Base-by-base conservation (phyloP, 2,329 filamentous ascomycete species). In the Bipolaris cookei region DNA sequence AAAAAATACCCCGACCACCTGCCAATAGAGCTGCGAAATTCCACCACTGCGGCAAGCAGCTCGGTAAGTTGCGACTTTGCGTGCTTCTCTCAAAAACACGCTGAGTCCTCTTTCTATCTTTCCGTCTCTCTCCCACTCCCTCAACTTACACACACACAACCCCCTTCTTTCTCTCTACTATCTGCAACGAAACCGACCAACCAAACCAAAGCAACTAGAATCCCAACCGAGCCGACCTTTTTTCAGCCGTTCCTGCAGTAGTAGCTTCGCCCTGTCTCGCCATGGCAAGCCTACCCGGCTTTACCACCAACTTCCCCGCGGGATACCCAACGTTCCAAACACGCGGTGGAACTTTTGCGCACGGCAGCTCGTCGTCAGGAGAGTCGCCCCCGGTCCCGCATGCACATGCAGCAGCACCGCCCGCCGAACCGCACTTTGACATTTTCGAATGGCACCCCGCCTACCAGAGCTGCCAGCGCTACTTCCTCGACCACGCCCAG, bases 401-500 rank as follows among this genome's bases (percentile, higher is more conserved):
- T 6, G 28, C 28, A 10, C 28, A 30, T 4, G n/a, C 38, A 41
- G n/a, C 35, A 38, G 35, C 35, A 38, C 20, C 39, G 16, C 51
- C 67, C 16, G 56, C 64, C 25, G 54, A 66, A 38, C 70, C 72
- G 5, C 79, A 82, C 60, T 87, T 93, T 77, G 90, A 94, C 76
- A 90, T 97, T 63, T 89, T 97, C 74, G 90, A 92, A 59, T 98
- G 95, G 95, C 90, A 96, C 75, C 90, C 91, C 8, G 89, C 90
- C 58, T 96, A 96, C 76, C 89, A 95, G 77, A 92, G 88, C 64
- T 99, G 95, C 78, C 88, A 94, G 65, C 86, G 87, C 55, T 97
- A 94, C 80, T 99, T 98, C 73, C 82, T 98, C 70, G 91, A 97
- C 69, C 88, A 94, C 71, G 92, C 92, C 6, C 94, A 98, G 75